A percentile compares a stretch with the other conserved stretches of the same genome.
phyloP scores from a whole-genome alignment of 2,329 filamentous ascomycete genomes.

The Parascedosporium putredinis region DNA sequence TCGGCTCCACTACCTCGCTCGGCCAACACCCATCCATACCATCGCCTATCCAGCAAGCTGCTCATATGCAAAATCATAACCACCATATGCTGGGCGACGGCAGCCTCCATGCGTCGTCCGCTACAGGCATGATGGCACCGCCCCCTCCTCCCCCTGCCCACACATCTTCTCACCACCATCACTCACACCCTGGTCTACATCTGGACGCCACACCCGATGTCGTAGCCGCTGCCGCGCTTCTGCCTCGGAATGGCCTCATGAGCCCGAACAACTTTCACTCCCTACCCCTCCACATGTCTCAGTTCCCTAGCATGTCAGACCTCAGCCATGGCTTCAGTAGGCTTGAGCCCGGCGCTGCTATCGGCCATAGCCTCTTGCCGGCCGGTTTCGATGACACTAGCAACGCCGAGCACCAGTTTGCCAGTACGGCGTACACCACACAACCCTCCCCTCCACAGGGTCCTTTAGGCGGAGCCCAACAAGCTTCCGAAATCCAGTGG shows the following conservation, averaged over 20 bases:
- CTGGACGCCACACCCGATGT: neutral
- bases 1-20: conserved; percentile 55
- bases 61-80: too few species aligned
- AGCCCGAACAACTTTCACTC: neutral
- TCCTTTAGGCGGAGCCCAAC: too few species aligned
- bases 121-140: conserved; percentile 9
- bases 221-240: neutral
- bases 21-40: conserved; percentile 38
- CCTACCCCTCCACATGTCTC: neutral
- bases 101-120: too few species aligned
- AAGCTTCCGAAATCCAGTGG: conserved; percentile 42
- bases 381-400: neutral
- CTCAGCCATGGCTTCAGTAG: neutral
- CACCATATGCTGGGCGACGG: too few species aligned
- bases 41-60: too few species aligned
- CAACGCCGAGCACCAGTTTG: neutral
- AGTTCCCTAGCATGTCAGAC: neutral
- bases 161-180: neutral
- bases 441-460: too few species aligned
- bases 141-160: neutral
- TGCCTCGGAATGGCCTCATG: neutral
- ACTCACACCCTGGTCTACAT: neutral
- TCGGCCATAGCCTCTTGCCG: neutral
- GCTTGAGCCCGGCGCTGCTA: neutral
- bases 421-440: neutral